These are phyloP conservation scores for Fistulifera solaris DNA, from an alignment of 108 stramenopile genomes.

Conservation along the genomic window DNA sequence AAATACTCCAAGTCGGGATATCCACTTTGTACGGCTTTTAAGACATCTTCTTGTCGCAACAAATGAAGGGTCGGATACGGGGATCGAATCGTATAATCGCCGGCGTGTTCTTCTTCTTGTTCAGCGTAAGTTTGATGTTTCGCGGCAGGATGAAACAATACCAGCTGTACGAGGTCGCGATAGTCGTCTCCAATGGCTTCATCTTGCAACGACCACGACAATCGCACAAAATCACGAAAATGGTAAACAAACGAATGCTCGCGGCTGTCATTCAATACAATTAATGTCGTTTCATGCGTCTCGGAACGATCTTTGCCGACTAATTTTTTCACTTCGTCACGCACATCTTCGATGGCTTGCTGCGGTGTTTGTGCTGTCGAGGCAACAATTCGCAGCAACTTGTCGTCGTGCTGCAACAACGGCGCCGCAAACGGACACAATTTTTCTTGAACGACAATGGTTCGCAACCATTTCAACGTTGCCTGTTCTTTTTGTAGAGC, in stretches of 20 bases:
- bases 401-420: constrained; percentile 1
- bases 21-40: constrained; percentile 26
- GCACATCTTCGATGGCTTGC: not conserved
- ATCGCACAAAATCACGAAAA: constrained; percentile 23
- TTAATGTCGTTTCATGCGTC: constrained; percentile 25
- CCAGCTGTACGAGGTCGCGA: constrained; percentile 15
- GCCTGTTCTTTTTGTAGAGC: constrained; percentile 1
- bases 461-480: constrained; percentile 24
- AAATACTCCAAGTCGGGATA: constrained; percentile 25
- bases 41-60: constrained; percentile 25
- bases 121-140: constrained; percentile 26
- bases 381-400: constrained; percentile 15
- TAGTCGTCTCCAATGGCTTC: constrained; percentile 12
- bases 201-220: constrained; percentile 27
- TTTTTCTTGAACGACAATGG: constrained; percentile 25
- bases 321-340: constrained; percentile 5
- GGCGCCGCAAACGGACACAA: constrained; percentile 37
- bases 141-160: constrained; percentile 30
- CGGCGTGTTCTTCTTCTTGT: constrained; percentile 4
- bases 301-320: not conserved
- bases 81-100: constrained; percentile 33
- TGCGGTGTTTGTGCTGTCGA: not conserved
- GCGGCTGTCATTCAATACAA: constrained; percentile 19
- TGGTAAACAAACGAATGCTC: constrained; percentile 3
- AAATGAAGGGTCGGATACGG: constrained; percentile 31